These are phyloP conservation scores for Onygena corvina DNA, from an alignment of 2,329 filamentous ascomycete genomes.

Conservation along the genomic window DNA sequence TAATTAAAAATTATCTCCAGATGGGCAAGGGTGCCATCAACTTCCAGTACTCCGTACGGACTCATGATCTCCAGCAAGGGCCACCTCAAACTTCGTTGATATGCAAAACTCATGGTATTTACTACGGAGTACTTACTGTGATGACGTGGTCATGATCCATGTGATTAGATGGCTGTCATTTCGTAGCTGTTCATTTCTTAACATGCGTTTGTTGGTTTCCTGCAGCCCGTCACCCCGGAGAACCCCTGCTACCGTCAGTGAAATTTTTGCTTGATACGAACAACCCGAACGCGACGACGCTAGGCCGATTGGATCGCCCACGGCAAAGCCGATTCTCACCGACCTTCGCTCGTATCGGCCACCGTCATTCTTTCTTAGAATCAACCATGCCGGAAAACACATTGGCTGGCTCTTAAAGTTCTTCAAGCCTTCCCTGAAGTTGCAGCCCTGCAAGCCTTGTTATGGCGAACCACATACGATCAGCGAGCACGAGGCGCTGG, in stretches of 20 bases:
- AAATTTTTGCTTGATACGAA: conserved; percentile 3
- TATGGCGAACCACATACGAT: conserved; percentile 1
- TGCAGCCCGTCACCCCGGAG: neutral
- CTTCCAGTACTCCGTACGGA: too few species aligned
- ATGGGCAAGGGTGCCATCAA: neutral
- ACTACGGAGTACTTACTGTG: too few species aligned
- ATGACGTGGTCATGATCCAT: conserved; percentile 5
- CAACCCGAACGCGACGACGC: neutral
- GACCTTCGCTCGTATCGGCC: conserved; percentile 5
- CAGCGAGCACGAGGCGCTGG: neutral
- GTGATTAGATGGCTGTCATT: neutral
- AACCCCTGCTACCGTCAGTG: neutral
- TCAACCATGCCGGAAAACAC: neutral
- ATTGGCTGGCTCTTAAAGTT: neutral
- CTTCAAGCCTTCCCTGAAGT: neutral
- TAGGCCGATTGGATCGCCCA: neutral
- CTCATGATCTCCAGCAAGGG: neutral
- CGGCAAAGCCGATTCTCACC: neutral
- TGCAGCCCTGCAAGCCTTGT: neutral
- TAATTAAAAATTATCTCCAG: too few species aligned
- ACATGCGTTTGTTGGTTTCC: neutral
- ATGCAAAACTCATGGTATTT: too few species aligned
- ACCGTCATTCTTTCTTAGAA: neutral
- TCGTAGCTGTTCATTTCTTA: neutral
- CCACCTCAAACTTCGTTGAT: too few species aligned